phyloP scores from a whole-genome alignment of 1,284 basidiomycete species.

The Irpex sp. region DNA sequence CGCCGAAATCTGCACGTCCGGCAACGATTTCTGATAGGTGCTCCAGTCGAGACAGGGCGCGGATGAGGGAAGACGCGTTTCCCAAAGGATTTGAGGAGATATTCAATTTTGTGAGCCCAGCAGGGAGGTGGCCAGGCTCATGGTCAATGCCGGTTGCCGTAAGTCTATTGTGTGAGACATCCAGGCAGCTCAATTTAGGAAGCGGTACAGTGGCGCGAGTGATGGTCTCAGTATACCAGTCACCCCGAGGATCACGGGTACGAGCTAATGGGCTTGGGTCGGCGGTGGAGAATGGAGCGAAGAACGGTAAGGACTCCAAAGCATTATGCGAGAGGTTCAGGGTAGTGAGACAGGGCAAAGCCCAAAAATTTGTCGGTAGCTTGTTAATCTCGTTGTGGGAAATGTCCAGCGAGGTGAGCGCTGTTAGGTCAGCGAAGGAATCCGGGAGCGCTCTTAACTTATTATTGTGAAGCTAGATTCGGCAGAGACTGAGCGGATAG shows the following conservation, averaged over 20 bases:
- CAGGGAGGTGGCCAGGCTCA: conserved; percentile 27
- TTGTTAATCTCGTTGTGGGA: conserved; percentile 64
- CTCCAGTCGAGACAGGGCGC: conserved; percentile 42
- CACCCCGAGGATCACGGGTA: conserved; percentile 29
- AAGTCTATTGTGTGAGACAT: conserved; percentile 65
- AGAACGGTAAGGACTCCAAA: conserved; percentile 57
- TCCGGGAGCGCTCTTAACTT: conserved; percentile 56
- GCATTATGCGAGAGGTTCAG: conserved; percentile 72
- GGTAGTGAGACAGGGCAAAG: conserved; percentile 59
- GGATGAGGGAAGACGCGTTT: conserved; percentile 35
- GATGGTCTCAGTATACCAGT: conserved; percentile 62
- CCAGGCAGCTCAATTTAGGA: conserved; percentile 55
- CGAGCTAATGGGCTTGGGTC: conserved; percentile 20
- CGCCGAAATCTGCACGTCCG: conserved; percentile 52
- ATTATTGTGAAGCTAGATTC: conserved; percentile 67
- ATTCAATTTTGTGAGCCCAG: conserved; percentile 29
- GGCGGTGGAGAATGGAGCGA: conserved; percentile 43
- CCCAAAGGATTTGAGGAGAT: conserved; percentile 39
- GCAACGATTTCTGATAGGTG: conserved; percentile 58
- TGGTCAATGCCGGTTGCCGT: conserved; percentile 49
- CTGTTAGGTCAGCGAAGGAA: conserved; percentile 61
- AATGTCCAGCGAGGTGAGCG: conserved; percentile 61
- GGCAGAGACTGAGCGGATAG: neutral
- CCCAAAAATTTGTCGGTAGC: conserved; percentile 61
- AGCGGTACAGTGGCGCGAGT: conserved; percentile 58